Conservation (phyloP, 192 early-diverging fungal genomes). For the Kickxella alabastrina region DNA sequence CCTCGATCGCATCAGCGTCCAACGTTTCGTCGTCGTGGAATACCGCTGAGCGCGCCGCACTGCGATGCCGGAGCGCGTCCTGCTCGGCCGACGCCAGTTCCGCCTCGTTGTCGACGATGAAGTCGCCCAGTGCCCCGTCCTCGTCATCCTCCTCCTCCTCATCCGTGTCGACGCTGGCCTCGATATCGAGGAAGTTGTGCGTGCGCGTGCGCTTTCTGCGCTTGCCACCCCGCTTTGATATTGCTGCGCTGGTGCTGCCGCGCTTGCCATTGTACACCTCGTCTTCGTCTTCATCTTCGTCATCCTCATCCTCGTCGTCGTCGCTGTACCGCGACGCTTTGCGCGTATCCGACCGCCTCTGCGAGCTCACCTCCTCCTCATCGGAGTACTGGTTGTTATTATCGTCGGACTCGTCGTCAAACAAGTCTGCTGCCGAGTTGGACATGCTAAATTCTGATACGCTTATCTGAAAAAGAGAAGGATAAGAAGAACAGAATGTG, state of each 20-base stretch:
- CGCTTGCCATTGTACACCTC: slow-evolving; percentile 3
- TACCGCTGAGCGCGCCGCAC: slow-evolving; percentile 61
- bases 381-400: slow-evolving; percentile 47
- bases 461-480: neutral
- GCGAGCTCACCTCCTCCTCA: slow-evolving; percentile 4
- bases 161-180: slow-evolving; percentile 72
- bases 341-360: too few species aligned
- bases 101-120: slow-evolving; percentile 63
- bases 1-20: slow-evolving; percentile 82
- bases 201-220: slow-evolving; percentile 32
- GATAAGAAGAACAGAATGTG: neutral
- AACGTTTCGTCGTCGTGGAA: slow-evolving; percentile 75
- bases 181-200: slow-evolving; percentile 66
- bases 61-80: slow-evolving; percentile 53
- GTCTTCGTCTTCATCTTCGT: slow-evolving; percentile 46
- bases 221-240: too few species aligned
- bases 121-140: slow-evolving; percentile 55
- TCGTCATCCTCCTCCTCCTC: slow-evolving; percentile 76
- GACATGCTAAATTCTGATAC: neutral
- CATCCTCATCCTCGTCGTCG: slow-evolving; percentile 56
- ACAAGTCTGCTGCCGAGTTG: slow-evolving; percentile 60
- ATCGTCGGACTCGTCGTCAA: slow-evolving; percentile 70
- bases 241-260: neutral
- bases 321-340: slow-evolving; percentile 26
- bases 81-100: slow-evolving; percentile 61